Conservation (phyloP, 2,329 filamentous ascomycete species). For the Chaetomium strumarium region DNA sequence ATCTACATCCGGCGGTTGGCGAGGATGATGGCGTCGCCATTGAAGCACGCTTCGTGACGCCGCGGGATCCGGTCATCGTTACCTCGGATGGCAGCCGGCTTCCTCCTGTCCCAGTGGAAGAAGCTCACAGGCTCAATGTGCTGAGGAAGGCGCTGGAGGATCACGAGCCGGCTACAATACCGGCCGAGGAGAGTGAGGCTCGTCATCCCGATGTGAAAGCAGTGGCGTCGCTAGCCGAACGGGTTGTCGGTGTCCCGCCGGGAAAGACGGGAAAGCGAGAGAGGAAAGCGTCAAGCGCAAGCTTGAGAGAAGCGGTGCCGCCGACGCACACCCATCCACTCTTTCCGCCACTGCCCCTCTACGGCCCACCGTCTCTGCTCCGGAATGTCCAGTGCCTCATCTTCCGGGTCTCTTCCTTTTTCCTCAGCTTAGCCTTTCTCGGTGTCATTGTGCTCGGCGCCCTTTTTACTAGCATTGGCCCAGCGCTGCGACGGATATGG, state of each 20-base stretch:
- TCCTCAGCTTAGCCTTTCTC: constrained; percentile 74
- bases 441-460: constrained; percentile 69
- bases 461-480: constrained; percentile 59
- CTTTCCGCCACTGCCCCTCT: constrained; percentile 78
- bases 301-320: constrained; percentile 46
- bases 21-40: constrained; percentile 45
- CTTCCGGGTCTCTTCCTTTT: constrained; percentile 63
- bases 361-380: constrained; percentile 66
- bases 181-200: constrained; percentile 26
- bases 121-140: constrained; percentile 64
- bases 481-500: constrained; percentile 43
- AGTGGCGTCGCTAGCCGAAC: background rate
- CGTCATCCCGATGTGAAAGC: constrained; percentile 32
- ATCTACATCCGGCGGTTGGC: constrained; percentile 31
- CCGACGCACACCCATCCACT: constrained; percentile 69
- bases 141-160: constrained; percentile 46
- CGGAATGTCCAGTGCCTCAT: constrained; percentile 58
- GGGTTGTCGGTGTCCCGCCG: background rate
- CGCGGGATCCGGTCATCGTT: constrained; percentile 65
- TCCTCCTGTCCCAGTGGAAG: constrained; percentile 62
- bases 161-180: constrained; percentile 26
- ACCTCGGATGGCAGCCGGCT: constrained; percentile 61
- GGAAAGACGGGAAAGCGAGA: constrained; percentile 20
- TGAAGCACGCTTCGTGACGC: constrained; percentile 60
- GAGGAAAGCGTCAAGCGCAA: constrained; percentile 39